Evolutionary conservation across 148 eudicot species (phyloP).

Genomic region (Diospyros kaki): DNA sequence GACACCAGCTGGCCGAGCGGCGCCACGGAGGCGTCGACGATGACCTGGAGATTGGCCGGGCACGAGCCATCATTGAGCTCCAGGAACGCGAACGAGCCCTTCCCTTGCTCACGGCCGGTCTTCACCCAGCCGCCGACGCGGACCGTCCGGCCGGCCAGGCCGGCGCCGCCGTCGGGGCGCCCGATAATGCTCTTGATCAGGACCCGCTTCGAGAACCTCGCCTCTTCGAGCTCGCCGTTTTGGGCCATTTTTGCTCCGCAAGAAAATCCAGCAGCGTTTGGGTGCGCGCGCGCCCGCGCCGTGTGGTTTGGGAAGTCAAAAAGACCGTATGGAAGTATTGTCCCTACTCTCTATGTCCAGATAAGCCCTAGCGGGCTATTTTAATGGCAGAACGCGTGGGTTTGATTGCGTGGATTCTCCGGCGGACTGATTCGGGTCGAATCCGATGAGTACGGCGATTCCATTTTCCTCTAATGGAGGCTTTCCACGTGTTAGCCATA

Average conservation of each 20-base stretch:
- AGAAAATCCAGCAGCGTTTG: slow-evolving; percentile 22
- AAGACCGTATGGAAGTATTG: background rate
- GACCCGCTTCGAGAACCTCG: slow-evolving; percentile 65
- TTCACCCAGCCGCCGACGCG: slow-evolving; percentile 84
- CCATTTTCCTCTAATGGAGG: too few species aligned
- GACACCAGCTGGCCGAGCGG: slow-evolving; percentile 33
- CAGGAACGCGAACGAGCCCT: slow-evolving; percentile 62
- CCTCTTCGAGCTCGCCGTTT: slow-evolving; percentile 18
- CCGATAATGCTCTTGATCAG: slow-evolving; percentile 49
- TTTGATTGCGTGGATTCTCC: too few species aligned
- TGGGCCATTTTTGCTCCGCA: slow-evolving; percentile 9
- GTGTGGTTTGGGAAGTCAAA: background rate
- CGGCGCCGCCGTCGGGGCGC: slow-evolving; percentile 65
- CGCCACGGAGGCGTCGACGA: slow-evolving; percentile 39
- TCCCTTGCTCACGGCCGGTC: slow-evolving; percentile 71
- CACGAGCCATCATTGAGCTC: slow-evolving; percentile 75
- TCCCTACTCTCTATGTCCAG: too few species aligned
- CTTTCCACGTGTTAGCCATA: too few species aligned
- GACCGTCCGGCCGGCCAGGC: slow-evolving; percentile 51
- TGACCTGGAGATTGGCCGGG: slow-evolving; percentile 70
- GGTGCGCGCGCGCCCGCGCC: background rate
- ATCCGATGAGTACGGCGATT: too few species aligned
- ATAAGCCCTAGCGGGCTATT: background rate
- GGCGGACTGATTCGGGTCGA: too few species aligned
- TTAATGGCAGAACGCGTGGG: too few species aligned